Base-by-base conservation (phyloP, 1,284 basidiomycete genomes). In the Singerocomus inundabilis region DNA sequence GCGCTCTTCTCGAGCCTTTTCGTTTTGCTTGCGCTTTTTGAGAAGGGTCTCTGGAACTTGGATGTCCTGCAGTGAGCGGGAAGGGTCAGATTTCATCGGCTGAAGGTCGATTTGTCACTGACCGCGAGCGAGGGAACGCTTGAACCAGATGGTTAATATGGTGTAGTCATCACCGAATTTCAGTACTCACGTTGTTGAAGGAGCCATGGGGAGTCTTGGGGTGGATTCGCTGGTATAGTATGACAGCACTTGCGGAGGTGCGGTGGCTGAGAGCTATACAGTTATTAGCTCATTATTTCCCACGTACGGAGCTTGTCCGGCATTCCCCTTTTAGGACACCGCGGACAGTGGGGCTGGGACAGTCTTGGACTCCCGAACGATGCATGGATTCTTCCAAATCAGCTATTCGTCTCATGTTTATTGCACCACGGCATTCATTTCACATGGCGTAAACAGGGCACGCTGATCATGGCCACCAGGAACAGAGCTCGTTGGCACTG, bases 1-100 rank as follows among this genome's bases (percentile, higher is more conserved):
- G 71, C 92, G 93, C 73, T 98, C 95, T 81, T 98, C 94, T 66
- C 94, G 85, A 59, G 89, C 89, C 84, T 98, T 97, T 80, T 95
- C 93, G 71, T 89, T 97, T 76, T 94, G 88, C 81, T 97, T 96
- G 77, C 97, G 85, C 84, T 98, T 99, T 84, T 97, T 97, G 79
- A 98, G 91, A 79, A 97, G 85, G 69, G 94, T 97, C 85, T 97
- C 94, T 72, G 94, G 94, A 76, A 96, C 93, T 82, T 94, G 89
- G 70, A 95, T 82, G 69, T 84, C 81, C 89, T 91, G 67, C 48
- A 40, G 38, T 34, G 45, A 44, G 58, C 59, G 57, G 43, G 52
- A 55, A 29, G 15, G 48, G 40, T 67, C 32, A 73, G 46, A 59
- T 63, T 42, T 57, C 55, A 46, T 56, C 56, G n/a, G 18, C 32